Evolutionary conservation across 768 basidiomycete species (phyloP), one percentile per base, ranked within the genome.

Genomic region (Sutorius australiensis): DNA sequence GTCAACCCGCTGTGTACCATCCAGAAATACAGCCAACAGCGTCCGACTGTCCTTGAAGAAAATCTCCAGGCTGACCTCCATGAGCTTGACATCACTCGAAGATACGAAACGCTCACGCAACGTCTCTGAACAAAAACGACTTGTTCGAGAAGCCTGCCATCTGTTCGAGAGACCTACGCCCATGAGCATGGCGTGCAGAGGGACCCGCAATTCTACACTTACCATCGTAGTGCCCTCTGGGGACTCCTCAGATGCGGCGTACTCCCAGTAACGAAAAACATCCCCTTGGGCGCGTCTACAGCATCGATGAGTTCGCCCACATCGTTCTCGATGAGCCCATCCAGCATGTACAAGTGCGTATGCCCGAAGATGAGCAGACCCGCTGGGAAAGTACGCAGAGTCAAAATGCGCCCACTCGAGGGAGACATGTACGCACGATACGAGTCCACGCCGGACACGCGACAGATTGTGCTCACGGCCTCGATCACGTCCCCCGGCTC

Each of bases 41-140:
- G 91, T 94, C 7, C 91, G 83, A 59, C 91, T 92, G 61, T 98
- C 95, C 61, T 84, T 87, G 77, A 97, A 92, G 71, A 95, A 95
- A 10, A 98, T 78, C 67, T 98, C 95, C 14, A 97, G 75, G 0
- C 92, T 94, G 55, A 24, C 6, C 8, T 11, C 33, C 43, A 31
- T 46, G n/a, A 48, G 42, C 27, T 17, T 6, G 7, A 40, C 5
- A 30, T 30, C 19, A 16, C 33, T 9, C 11, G 27, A 44, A 34
- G 8, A 41, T 13, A 24, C 33, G 32, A 38, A n/a, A 27, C 40
- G 74, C 89, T 74, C 64, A 92, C 89, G 84, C 93, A 13, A 95
- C 91, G 63, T 95, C 92, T 21, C 92, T 82, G 71, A 98, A 95
- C 17, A 97, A 71, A 72, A 92, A 95, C 1, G 84, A 84, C 51